Conservation (phyloP, 179 eudicot genomes). For the Pouteria campechiana region DNA sequence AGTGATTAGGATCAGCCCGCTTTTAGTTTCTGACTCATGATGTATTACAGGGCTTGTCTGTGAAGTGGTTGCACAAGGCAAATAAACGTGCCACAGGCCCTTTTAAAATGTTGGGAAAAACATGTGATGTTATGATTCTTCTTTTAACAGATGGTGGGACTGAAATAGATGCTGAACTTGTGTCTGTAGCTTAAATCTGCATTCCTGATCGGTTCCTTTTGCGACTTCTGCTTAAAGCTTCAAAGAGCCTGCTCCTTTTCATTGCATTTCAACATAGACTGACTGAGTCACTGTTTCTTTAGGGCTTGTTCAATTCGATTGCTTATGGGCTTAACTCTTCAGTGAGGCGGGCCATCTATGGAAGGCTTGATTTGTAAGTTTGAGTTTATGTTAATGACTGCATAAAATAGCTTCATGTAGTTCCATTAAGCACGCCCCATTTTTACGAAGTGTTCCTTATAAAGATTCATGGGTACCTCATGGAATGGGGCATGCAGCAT, state of each 20-base stretch:
- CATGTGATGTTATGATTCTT: not conserved
- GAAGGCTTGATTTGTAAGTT: conserved; percentile 90
- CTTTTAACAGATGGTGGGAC: too few species aligned
- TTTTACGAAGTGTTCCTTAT: not conserved
- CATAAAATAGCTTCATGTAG: not conserved
- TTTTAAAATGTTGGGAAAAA: not conserved
- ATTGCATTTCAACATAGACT: not conserved
- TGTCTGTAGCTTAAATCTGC: conserved; percentile 1
- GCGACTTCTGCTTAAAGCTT: not conserved
- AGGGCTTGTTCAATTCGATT: conserved; percentile 96
- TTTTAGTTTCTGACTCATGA: too few species aligned
- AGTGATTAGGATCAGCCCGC: too few species aligned
- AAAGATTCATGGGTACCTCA: not conserved
- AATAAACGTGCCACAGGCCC: too few species aligned
- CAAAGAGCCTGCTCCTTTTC: not conserved
- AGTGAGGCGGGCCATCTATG: conserved; percentile 66
- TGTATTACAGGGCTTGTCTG: too few species aligned
- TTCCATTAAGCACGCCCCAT: not conserved
- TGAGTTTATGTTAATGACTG: not conserved
- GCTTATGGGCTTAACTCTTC: conserved; percentile 96
- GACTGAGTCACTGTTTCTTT: conserved; percentile 1
- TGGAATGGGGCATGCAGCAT: not conserved
- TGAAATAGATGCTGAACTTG: too few species aligned
- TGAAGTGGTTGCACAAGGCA: too few species aligned
- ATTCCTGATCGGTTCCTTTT: not conserved